Percentiles rank a stretch among this genome's conserved stretches.
phyloP scores from a whole-genome alignment of 768 basidiomycete species.

The Podaxis sp. region DNA sequence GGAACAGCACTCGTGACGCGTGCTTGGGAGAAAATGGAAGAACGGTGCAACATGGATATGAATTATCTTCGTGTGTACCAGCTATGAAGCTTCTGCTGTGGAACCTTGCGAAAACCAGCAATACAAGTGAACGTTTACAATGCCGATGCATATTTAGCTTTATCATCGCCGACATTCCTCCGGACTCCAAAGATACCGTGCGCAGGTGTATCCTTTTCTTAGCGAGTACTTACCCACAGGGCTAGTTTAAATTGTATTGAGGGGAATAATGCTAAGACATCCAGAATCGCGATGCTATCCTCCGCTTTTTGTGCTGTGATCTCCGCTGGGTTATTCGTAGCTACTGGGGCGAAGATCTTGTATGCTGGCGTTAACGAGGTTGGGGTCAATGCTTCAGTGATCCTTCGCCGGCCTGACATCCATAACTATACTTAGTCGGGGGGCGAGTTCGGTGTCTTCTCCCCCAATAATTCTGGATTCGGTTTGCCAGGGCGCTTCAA shows the following conservation, averaged over 20 bases:
- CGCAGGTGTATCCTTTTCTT: not conserved
- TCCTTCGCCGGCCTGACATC: not conserved
- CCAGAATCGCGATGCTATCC: not conserved
- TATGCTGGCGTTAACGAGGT: slow-evolving; percentile 50
- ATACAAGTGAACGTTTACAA: not conserved
- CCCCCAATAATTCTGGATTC: slow-evolving; percentile 32
- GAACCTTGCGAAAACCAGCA: not conserved
- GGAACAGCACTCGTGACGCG: not conserved
- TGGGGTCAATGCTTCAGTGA: not conserved
- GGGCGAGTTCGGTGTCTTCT: slow-evolving; percentile 46
- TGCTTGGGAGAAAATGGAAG: not conserved
- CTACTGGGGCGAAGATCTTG: slow-evolving; percentile 33
- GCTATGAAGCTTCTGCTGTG: not conserved
- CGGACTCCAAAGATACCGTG: not conserved
- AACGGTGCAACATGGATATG: not conserved
- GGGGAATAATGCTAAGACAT: not conserved
- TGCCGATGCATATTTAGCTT: not conserved
- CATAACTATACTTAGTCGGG: slow-evolving; percentile 33
- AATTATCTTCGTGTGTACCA: not conserved
- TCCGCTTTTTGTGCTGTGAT: not conserved
- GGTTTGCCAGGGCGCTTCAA: slow-evolving; percentile 46
- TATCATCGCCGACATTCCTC: slow-evolving; percentile 2
- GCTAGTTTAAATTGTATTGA: not conserved
- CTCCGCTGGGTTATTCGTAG: not conserved
- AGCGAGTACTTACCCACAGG: slow-evolving; percentile 1